Base-by-base conservation (phyloP, 371 early-diverging fungal genomes). In the Choanephora cucurbitarum region DNA sequence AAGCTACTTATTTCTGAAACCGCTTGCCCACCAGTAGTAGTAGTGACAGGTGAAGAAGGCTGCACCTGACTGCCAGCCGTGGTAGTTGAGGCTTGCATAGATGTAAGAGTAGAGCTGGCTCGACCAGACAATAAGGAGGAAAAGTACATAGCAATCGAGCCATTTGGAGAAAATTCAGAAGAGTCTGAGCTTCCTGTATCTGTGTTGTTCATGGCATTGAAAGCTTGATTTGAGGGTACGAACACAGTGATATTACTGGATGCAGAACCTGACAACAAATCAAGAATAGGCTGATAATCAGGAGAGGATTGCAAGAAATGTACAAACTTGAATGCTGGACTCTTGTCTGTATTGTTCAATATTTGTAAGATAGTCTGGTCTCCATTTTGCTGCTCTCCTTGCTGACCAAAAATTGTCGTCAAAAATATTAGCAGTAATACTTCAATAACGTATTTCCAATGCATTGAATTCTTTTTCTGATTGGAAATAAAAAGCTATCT, bases 251-350 rank as follows among this genome's bases (percentile, higher is more conserved):
- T 32, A 49, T 69, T 69, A 14, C 60, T 65, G 0, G 17, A 23
- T 28, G n/a, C n/a, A 11, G 74, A 50, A 28, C 66, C 54, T 15
- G 55, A 50, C 10, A 73, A 39, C 2, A 73, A 19, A n/a, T 67
- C 52, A 41, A 73, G 11, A 3, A 73, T 53, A 1, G 70, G 59
- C 8, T 50, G 49, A 42, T 58, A 67, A 23, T 69, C 70, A 10
- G 57, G 53, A 24, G 66, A 66, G 0, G 67, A 67, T n/a, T 54
- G 51, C 18, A 73, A 40, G 10, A 67, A 47, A 21, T 65, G 46
- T 7, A 62, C 43, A 54, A 73, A 63, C 31, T 67, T 52, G 10
- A 59, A 52, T 15, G 70, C 65, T 8, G 74, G 74, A n/a, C 67
- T 67, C 10, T 58, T 42, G 42, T 67, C 56, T 5, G 70, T 73